These are phyloP conservation scores for Tolypocladium album DNA, from an alignment of 2,329 filamentous ascomycete genomes.

Conservation along the genomic window DNA sequence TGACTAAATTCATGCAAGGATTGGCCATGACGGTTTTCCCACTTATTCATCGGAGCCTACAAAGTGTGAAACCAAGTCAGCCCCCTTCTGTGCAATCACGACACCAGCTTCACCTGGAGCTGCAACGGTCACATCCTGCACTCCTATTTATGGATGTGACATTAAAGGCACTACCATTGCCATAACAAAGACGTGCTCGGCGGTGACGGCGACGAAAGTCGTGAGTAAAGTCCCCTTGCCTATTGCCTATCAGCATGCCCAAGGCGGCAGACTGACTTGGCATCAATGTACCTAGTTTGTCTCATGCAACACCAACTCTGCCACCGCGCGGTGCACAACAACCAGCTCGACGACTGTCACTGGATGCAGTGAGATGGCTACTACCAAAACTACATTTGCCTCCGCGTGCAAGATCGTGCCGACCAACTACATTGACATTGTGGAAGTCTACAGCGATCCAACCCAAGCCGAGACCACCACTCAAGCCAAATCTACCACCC, in stretches of 20 bases:
- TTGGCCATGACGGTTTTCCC: too few relatives aligned
- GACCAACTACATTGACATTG: slow-evolving; percentile 34
- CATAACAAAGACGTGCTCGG: background rate
- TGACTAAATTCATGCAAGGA: too few relatives aligned
- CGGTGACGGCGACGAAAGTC: background rate
- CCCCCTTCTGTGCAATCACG: background rate
- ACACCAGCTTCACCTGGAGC: background rate
- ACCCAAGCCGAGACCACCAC: too few relatives aligned
- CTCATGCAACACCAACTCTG: background rate
- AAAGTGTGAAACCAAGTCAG: too few relatives aligned
- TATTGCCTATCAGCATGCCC: too few relatives aligned
- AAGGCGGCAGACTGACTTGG: background rate
- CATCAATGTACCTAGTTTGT: background rate
- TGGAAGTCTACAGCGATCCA: background rate
- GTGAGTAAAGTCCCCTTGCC: background rate
- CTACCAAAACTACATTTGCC: background rate
- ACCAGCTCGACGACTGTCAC: background rate
- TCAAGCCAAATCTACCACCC: slow-evolving; percentile 31
- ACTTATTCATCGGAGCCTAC: too few relatives aligned
- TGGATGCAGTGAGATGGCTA: background rate
- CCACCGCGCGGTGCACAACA: background rate
- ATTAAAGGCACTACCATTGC: background rate
- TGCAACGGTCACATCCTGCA: background rate
- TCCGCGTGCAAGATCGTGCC: slow-evolving; percentile 11
- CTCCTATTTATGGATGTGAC: background rate